These are phyloP conservation scores for Hanseniaspora osmophila DNA, from an alignment of 805 yeast genomes.

Conservation along the genomic window DNA sequence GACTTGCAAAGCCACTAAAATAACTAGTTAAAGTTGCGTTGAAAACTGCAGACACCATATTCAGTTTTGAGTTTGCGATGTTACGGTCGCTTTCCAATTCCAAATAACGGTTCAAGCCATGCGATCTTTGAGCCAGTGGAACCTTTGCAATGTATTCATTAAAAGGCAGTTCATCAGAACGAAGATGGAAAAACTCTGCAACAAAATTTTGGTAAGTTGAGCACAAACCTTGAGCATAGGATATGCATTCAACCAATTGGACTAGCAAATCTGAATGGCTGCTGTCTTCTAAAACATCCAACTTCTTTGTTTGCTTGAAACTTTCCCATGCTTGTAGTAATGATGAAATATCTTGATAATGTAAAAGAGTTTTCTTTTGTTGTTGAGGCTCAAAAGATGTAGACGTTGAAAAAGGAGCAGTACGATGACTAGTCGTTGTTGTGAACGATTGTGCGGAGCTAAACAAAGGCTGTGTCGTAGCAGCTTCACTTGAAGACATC, in stretches of 20 bases:
- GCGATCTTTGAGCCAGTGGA: conserved; percentile 22
- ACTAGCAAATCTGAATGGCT: conserved; percentile 5
- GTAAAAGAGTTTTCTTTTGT: background rate
- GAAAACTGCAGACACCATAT: conserved; percentile 34
- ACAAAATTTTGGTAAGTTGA: conserved; percentile 36
- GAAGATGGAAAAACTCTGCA: conserved; percentile 31
- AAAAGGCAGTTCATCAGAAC: conserved; percentile 20
- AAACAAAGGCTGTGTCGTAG: no score
- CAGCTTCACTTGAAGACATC: background rate
- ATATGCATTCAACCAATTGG: conserved; percentile 9
- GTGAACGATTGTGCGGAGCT: no score
- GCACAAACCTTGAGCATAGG: conserved; percentile 14
- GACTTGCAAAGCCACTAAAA: conserved; percentile 17
- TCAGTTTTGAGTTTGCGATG: conserved; percentile 33
- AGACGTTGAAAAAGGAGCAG: background rate
- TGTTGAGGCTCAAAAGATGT: background rate
- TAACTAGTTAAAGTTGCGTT: conserved; percentile 18
- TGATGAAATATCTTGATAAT: conserved; percentile 1
- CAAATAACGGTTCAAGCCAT: conserved; percentile 21
- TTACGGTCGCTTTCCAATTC: conserved; percentile 32
- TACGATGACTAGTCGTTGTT: no score
- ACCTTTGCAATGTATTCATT: conserved; percentile 19
- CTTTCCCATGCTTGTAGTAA: conserved; percentile 12
- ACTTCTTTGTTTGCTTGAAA: conserved; percentile 7
- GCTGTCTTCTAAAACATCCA: conserved; percentile 3